Evolutionary conservation across 179 eudicot species (phyloP), one percentile per base, ranked within the genome.

Genomic region (Heliamphora pulchella): DNA sequence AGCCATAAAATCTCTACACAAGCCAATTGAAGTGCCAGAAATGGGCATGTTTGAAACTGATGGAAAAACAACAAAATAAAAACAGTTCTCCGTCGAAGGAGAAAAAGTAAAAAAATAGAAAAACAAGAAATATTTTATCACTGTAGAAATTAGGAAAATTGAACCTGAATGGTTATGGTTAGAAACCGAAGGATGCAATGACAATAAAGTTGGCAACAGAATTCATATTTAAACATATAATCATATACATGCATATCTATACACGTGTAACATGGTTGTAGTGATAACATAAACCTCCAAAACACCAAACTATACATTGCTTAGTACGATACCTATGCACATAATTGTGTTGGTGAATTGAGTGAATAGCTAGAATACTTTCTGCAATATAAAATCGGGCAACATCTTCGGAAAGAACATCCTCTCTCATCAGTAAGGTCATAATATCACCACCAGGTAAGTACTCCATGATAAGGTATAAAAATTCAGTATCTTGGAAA

Each of bases 391-490:
- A 91, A 87, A 91, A 91, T 47, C 90, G 88, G 3, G 92, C 91
- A 80, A 91, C 92, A 75, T 91, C 94, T 81, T 91, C 94, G 3
- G 92, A 88, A 83, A 91, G 91, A 67, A 85, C 74, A 79, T 91
- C 92, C 80, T 91, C 90, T 86, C 91, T 88, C 92, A 91, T 91
- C 69, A 91, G 81, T 46, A 89, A 81, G 57, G 92, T 91, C 94
- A 91, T 91, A 65, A 91, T 89, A 72, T 91, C 94, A 81, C 94
- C 94, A 74, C 94, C 94, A 47, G 94, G 94, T 83, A 91, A 83
- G 84, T 91, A 91, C 77, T 91, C 94, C 94, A 91, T 91, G 63
- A 91, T 91, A 67, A 91, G 94, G 86, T 91, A 91, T 79, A 91
- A 82, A 72, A 80, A 91, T 48, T 86, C 89, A 11, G 92, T 82